Conservation (phyloP, 768 basidiomycete species). For the Xerocomellus intermedius region DNA sequence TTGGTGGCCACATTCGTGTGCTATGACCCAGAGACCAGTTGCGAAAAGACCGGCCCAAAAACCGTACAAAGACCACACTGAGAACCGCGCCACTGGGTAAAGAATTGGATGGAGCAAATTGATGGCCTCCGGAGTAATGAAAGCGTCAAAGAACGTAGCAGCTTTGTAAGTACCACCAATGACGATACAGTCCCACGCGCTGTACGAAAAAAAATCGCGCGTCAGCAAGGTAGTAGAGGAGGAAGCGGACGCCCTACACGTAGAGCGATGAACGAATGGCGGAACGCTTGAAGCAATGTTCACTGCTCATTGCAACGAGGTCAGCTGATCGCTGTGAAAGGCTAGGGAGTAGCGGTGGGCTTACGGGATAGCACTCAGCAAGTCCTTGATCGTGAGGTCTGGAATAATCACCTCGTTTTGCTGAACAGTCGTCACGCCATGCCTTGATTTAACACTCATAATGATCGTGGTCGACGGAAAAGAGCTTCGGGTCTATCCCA, state of each 20-base stretch:
- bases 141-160: constrained; percentile 60
- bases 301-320: constrained; percentile 34
- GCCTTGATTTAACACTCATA: constrained; percentile 18
- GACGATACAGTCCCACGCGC: constrained; percentile 72
- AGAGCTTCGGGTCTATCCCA: constrained; percentile 5
- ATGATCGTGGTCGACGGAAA: constrained; percentile 12
- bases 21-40: constrained; percentile 95
- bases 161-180: constrained; percentile 68
- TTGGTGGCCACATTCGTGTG: constrained; percentile 95
- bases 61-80: constrained; percentile 78
- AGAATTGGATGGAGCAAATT: constrained; percentile 58
- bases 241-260: constrained; percentile 49
- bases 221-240: constrained; percentile 9
- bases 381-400: constrained; percentile 83
- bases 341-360: constrained; percentile 27
- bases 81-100: constrained; percentile 59
- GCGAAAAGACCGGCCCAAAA: constrained; percentile 82
- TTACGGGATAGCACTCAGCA: constrained; percentile 83
- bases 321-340: neutral
- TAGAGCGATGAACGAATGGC: constrained; percentile 76
- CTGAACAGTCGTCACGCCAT: constrained; percentile 37
- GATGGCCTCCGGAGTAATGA: constrained; percentile 55
- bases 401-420: constrained; percentile 71
- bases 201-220: constrained; percentile 28
- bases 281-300: constrained; percentile 90